These are phyloP conservation scores for Globisporangium radiosum DNA, from an alignment of 352 stramenopile genomes.

Conservation along the genomic window DNA sequence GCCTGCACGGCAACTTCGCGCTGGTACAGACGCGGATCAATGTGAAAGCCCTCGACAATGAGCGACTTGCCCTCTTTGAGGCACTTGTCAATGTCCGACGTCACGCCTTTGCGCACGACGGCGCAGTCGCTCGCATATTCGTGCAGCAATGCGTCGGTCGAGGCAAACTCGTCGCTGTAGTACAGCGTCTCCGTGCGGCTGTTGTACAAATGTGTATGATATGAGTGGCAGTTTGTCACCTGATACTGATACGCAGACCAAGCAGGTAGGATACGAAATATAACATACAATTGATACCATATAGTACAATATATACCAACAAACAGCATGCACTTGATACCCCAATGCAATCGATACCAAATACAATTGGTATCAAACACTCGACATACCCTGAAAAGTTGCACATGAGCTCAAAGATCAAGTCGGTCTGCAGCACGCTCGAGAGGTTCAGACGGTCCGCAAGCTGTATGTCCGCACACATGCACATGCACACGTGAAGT, in stretches of 20 bases:
- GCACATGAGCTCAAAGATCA: conserved; percentile 89
- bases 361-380: too few relatives aligned
- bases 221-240: not conserved
- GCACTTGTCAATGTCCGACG: conserved; percentile 84
- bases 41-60: conserved; percentile 84
- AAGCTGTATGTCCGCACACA: conserved; percentile 27
- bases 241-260: too few relatives aligned
- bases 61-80: conserved; percentile 87
- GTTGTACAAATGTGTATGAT: not conserved
- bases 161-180: conserved; percentile 48
- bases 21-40: conserved; percentile 83
- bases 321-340: too few relatives aligned
- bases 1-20: conserved; percentile 42
- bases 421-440: conserved; percentile 80
- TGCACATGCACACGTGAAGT: too few relatives aligned
- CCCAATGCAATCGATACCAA: too few relatives aligned
- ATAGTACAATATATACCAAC: too few relatives aligned
- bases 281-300: too few relatives aligned
- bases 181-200: conserved; percentile 63
- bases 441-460: conserved; percentile 83
- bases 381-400: conserved; percentile 75
- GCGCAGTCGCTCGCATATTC: conserved; percentile 78
- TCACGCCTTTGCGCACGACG: conserved; percentile 76
- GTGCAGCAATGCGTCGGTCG: conserved; percentile 47
- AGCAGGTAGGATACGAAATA: too few relatives aligned